These are phyloP conservation scores for Candida orba DNA, from an alignment of 805 yeast genomes.

Conservation along the genomic window DNA sequence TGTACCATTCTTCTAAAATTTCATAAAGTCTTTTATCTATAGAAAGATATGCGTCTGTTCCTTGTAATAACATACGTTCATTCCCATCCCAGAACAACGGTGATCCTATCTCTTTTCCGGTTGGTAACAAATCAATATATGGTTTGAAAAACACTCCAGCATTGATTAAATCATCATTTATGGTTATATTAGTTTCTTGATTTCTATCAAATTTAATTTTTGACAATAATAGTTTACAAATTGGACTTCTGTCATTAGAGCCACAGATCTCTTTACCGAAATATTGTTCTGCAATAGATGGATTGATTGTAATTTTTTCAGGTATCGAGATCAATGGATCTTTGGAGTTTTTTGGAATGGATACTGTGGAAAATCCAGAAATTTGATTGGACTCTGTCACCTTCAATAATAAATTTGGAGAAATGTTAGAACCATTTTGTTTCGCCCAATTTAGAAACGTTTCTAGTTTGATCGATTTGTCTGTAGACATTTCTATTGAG, in stretches of 20 bases:
- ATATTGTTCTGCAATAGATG: constrained; percentile 26
- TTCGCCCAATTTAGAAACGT: constrained; percentile 30
- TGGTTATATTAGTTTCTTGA: constrained; percentile 9
- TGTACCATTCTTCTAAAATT: constrained; percentile 57
- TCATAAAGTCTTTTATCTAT: constrained; percentile 37
- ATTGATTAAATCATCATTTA: constrained; percentile 1
- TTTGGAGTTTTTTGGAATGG: constrained; percentile 18
- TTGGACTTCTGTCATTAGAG: constrained; percentile 11
- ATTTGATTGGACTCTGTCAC: constrained; percentile 9
- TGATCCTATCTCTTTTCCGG: constrained; percentile 36
- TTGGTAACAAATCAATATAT: constrained; percentile 44
- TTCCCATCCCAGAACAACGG: constrained; percentile 61
- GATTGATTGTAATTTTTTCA: constrained; percentile 29
- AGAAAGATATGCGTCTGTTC: constrained; percentile 63
- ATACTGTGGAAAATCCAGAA: constrained; percentile 27
- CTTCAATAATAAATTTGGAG: constrained; percentile 28
- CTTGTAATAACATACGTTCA: constrained; percentile 46
- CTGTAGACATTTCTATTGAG: too few species aligned
- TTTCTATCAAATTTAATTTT: constrained; percentile 32
- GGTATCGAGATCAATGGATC: constrained; percentile 34
- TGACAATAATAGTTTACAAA: constrained; percentile 31
- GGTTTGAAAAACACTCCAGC: constrained; percentile 27
- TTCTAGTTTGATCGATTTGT: background rate
- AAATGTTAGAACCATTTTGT: constrained; percentile 31
- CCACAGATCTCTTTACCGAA: constrained; percentile 17